Conservation (phyloP, 495 filamentous ascomycete species). For the Glutinoglossum americanum region DNA sequence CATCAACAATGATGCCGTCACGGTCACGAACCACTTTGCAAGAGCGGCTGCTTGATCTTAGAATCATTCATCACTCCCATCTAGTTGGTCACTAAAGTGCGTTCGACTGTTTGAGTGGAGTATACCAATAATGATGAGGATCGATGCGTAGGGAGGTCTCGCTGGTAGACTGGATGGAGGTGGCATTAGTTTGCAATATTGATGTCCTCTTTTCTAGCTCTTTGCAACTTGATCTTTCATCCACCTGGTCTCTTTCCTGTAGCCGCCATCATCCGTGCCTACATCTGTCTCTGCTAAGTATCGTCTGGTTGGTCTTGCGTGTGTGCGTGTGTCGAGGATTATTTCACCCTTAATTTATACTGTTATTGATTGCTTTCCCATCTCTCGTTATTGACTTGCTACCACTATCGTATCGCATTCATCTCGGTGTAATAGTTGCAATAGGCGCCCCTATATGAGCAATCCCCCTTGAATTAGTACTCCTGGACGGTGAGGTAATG, state of each 20-base stretch:
- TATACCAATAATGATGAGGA: neutral
- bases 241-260: neutral
- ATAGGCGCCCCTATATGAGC: neutral
- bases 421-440: slow-evolving; percentile 1
- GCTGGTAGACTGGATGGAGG: neutral
- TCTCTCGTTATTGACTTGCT: neutral
- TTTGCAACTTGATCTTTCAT: slow-evolving; percentile 1
- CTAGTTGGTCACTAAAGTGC: neutral
- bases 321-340: neutral
- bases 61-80: neutral
- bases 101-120: neutral
- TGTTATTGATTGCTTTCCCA: neutral
- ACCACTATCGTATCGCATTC: neutral
- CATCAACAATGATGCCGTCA: neutral
- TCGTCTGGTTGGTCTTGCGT: neutral
- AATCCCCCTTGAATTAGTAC: neutral
- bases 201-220: neutral
- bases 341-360: neutral
- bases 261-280: neutral
- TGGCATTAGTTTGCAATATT: neutral
- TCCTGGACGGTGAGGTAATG: neutral
- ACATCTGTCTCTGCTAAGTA: neutral
- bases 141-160: neutral
- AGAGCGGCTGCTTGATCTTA: neutral
- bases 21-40: neutral